A percentile compares a stretch with the other conserved stretches of the same genome.
These are phyloP conservation scores for Sutorius australiensis DNA, from an alignment of 768 basidiomycete genomes.

Conservation along the genomic window DNA sequence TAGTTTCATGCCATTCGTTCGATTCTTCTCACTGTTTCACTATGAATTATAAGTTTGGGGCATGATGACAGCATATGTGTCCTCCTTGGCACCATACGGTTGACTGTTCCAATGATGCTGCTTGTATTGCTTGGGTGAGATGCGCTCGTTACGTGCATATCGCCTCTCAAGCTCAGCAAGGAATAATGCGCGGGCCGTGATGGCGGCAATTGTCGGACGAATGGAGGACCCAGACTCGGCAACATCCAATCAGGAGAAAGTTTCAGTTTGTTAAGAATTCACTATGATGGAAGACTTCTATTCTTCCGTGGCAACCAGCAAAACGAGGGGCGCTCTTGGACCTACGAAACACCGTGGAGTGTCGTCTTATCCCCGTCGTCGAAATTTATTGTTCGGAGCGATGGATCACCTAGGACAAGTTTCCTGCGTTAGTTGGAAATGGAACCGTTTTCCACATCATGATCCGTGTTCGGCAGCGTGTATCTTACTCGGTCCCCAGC, in stretches of 20 bases:
- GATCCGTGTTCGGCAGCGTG: slow-evolving; percentile 25
- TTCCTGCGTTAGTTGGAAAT: not conserved
- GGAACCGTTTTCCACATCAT: not conserved
- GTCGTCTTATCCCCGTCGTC: slow-evolving; percentile 18
- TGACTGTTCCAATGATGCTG: not conserved
- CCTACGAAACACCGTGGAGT: slow-evolving; percentile 23
- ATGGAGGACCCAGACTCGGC: slow-evolving; percentile 7
- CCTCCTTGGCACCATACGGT: slow-evolving; percentile 1
- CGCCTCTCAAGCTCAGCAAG: slow-evolving; percentile 8
- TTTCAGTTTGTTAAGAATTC: slow-evolving; percentile 20
- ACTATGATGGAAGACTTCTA: slow-evolving; percentile 29
- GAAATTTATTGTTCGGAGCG: not conserved
- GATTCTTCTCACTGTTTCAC: slow-evolving; percentile 23
- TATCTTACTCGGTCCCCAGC: slow-evolving; percentile 20
- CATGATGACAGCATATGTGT: not conserved
- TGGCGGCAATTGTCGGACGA: slow-evolving; percentile 20
- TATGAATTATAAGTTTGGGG: slow-evolving; percentile 24
- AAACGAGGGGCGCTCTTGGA: slow-evolving; percentile 21
- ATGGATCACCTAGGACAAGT: not conserved
- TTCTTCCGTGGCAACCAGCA: slow-evolving; percentile 32
- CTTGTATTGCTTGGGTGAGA: slow-evolving; percentile 5
- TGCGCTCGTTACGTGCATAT: slow-evolving; percentile 11
- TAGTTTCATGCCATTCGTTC: slow-evolving; percentile 26
- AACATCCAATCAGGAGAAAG: slow-evolving; percentile 10
- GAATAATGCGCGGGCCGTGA: slow-evolving; percentile 1